These are phyloP conservation scores for Phallus indusiatus DNA, from an alignment of 768 basidiomycete genomes.

Conservation along the genomic window DNA sequence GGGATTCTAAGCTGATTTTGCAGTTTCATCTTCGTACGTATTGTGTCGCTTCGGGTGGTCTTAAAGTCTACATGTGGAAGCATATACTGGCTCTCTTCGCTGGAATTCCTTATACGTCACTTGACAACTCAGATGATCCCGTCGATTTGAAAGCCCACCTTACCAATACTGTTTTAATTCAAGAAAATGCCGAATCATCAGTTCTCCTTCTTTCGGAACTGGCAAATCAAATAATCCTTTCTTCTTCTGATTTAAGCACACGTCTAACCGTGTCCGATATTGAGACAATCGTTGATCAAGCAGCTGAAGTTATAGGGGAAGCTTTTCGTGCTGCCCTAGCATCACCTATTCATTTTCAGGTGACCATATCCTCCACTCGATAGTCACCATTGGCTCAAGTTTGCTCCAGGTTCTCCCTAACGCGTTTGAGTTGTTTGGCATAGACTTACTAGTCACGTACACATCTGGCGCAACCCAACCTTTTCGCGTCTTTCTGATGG, in stretches of 20 bases:
- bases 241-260: conserved; percentile 19
- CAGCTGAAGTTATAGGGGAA: conserved; percentile 60
- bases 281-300: conserved; percentile 46
- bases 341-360: conserved; percentile 82
- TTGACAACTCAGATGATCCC: conserved; percentile 16
- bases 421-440: conserved; percentile 90
- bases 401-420: conserved; percentile 65
- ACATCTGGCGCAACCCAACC: neutral
- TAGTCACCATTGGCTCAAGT: neutral
- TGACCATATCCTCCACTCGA: conserved; percentile 18
- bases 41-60: conserved; percentile 65
- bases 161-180: conserved; percentile 79
- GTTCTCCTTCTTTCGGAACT: conserved; percentile 80
- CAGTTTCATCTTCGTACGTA: conserved; percentile 95
- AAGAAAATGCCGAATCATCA: conserved; percentile 42
- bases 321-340: conserved; percentile 79
- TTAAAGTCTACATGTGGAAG: conserved; percentile 72
- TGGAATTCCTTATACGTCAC: conserved; percentile 56
- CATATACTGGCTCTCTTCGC: conserved; percentile 87
- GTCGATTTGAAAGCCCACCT: conserved; percentile 66
- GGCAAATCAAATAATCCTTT: conserved; percentile 49
- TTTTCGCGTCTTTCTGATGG: conserved; percentile 67
- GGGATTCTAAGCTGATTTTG: conserved; percentile 5
- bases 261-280: conserved; percentile 31
- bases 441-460: conserved; percentile 79